phyloP scores from a whole-genome alignment of 2,329 filamentous ascomycete species.

The Sphaerostilbella broomeana region DNA sequence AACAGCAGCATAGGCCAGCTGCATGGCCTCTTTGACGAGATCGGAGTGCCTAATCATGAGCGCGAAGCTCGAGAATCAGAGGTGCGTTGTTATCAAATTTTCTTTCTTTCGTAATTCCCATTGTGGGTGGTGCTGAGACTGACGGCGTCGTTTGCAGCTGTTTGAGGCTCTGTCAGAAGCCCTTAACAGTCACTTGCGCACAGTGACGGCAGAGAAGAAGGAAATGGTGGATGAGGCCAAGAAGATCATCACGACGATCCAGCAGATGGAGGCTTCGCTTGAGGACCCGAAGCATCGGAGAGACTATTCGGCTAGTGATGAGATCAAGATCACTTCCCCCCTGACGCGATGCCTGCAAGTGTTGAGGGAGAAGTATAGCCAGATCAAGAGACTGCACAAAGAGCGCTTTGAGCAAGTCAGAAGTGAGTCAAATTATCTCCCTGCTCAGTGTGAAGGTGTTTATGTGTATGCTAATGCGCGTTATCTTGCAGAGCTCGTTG shows the following conservation, averaged over 20 bases:
- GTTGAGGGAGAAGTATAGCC: slow-evolving; percentile 79
- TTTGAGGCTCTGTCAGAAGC: slow-evolving; percentile 89
- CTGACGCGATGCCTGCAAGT: slow-evolving; percentile 70
- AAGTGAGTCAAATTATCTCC: slow-evolving; percentile 50
- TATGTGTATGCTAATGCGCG: slow-evolving; percentile 12
- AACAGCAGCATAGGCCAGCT: slow-evolving; percentile 89
- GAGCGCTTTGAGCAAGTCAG: slow-evolving; percentile 94
- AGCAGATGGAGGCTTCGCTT: slow-evolving; percentile 87
- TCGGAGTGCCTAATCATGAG: slow-evolving; percentile 90
- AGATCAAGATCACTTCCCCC: slow-evolving; percentile 74
- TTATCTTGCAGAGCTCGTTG: slow-evolving; percentile 68
- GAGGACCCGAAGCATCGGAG: slow-evolving; percentile 64
- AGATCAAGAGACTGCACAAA: slow-evolving; percentile 74
- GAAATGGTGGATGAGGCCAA: slow-evolving; percentile 85
- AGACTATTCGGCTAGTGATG: slow-evolving; percentile 59
- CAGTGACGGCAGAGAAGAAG: slow-evolving; percentile 83
- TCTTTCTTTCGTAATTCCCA: neutral
- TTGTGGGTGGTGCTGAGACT: neutral
- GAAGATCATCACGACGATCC: slow-evolving; percentile 74
- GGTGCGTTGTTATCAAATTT: slow-evolving; percentile 50
- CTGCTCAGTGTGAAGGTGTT: neutral
- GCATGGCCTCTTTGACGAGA: slow-evolving; percentile 93
- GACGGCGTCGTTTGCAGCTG: slow-evolving; percentile 50
- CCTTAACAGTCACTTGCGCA: slow-evolving; percentile 79
- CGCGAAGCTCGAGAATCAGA: slow-evolving; percentile 84